Base-by-base conservation (phyloP, 352 stramenopile species). In the Thraustochytrium sp. region DNA sequence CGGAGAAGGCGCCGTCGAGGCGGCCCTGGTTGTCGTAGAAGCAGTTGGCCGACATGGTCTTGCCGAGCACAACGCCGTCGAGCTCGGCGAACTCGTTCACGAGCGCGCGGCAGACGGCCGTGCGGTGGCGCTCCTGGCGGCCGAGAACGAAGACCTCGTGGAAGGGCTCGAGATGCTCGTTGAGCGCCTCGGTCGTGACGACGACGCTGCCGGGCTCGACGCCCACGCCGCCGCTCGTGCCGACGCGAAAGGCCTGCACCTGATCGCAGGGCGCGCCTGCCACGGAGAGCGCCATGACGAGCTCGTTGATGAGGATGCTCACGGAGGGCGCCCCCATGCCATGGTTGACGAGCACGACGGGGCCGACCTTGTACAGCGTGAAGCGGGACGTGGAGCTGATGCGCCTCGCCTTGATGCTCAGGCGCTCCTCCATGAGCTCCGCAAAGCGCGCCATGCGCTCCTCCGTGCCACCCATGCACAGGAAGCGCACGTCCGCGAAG, bases 21-120 rank as follows among this genome's bases (percentile, higher is more conserved):
- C 91, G 91, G 44, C 91, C 91, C 73, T 94, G 91, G 51, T 89
- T 90, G 55, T 93, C 90, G 86, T 94, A 94, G 49, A 94, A 94
- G 85, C 93, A 91, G 85, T 94, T 91, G 87, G 90, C 92, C 55
- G 88, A 92, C 46, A 94, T 89, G 56, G 91, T 94, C 87, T 94
- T 94, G 78, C 91, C 90, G 54, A 92, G 86, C 56, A 92, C 82
- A 29, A 91, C 86, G 36, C 90, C 82, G n/a, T 89, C 89, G 0
- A 88, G 85, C 2, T 82, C 56, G 23, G 88, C 85, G 64, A 94
- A 88, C 49, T 92, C 90, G 5, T 91, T 86, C 2, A 86, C 86
- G 36, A 93, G 86, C 44, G 90, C 85, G n/a, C 86, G 87, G 26
- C 84, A 88, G 82, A 90, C 92, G 61, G 91, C 87, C 3, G 91